Base-by-base conservation (phyloP, 1,284 basidiomycete species). In the Paramarasmius palmivorus region DNA sequence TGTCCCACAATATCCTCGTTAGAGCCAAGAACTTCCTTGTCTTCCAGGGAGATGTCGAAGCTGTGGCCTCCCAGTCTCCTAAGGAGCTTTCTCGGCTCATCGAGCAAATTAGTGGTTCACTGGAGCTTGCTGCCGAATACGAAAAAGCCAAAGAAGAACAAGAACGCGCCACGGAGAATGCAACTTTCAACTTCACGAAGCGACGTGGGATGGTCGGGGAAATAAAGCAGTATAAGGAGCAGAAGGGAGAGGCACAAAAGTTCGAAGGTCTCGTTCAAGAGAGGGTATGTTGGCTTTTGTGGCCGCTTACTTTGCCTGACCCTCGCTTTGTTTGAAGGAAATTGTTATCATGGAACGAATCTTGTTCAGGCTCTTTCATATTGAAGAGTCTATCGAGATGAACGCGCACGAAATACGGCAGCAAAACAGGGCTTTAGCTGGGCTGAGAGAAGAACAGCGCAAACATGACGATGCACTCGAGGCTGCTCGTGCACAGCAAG, bases 11-110 rank as follows among this genome's bases (percentile, higher is more conserved):
- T 67, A 93, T 99, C 64, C 90, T 99, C 53, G 95, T 99, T 67
- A 98, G 98, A 73, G 97, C 97, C 19, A 98, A 98, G 75, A 99
- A 99, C 76, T 99, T 99, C 67, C 87, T 99, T 52, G 97, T 99
- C n/a, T 99, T 99, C 74, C 95, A 98, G 70, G 97, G 97, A 52
- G 97, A 99, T 68, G 97, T 99, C 36, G 97, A 99, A 73, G 93
- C 94, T 2, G 93, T 99, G 44, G 97, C 97, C 0, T 93, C 93
- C 7, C 97, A 99, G 65, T 95, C 93, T 1, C 84, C 95, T 8
- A 89, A 88, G 60, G 94, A 97, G 60, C 83, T 99, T 20, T 85
- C 95, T 1, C 82, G 84, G 35, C 84, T 99, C 41, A 91, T 99
- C 48, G 97, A 99, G 63, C 94, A 98, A 67, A 98, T 99, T 60